These are phyloP conservation scores for Hymenoscyphus occultus DNA, from an alignment of 2,329 filamentous ascomycete species.

Conservation along the genomic window DNA sequence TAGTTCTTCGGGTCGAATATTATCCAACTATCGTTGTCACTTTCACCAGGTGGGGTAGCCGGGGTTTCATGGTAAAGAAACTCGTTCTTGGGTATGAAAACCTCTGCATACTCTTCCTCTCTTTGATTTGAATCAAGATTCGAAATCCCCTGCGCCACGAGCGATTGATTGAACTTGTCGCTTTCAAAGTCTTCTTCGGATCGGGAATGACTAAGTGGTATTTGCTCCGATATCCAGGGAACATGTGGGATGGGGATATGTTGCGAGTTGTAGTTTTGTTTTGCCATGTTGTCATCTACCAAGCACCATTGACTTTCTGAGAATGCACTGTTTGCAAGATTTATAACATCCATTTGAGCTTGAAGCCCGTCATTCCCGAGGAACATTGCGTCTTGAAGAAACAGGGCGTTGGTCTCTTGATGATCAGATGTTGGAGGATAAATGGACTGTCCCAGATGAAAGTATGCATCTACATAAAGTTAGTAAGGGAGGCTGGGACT, in stretches of 20 bases:
- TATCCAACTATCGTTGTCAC: constrained; percentile 26
- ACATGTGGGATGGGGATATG: constrained; percentile 11
- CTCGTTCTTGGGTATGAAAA: constrained; percentile 8
- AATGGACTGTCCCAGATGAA: constrained; percentile 17
- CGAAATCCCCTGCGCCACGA: constrained; percentile 47
- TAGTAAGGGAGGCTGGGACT: constrained; percentile 11
- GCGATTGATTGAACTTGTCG: constrained; percentile 47
- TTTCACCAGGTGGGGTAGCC: constrained; percentile 22
- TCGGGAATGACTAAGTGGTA: constrained; percentile 20
- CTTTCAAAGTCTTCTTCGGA: constrained; percentile 16
- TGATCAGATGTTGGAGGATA: constrained; percentile 13
- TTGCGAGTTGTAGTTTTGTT: constrained; percentile 14
- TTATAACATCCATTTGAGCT: constrained; percentile 11
- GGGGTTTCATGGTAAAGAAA: constrained; percentile 31
- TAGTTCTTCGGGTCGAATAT: constrained; percentile 18
- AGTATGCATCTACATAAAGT: constrained; percentile 21
- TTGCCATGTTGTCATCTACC: constrained; percentile 10
- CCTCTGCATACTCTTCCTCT: constrained; percentile 68
- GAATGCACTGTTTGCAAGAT: constrained; percentile 12
- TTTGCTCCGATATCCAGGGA: constrained; percentile 29
- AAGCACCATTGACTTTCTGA: constrained; percentile 18
- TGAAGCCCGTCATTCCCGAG: constrained; percentile 20
- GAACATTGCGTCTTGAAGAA: constrained; percentile 14
- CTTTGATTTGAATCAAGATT: constrained; percentile 54
- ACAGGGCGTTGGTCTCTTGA: constrained; percentile 17